Evolutionary conservation across 352 stramenopile species (phyloP).

Genomic region (Globisporangium paroecandrum): DNA sequence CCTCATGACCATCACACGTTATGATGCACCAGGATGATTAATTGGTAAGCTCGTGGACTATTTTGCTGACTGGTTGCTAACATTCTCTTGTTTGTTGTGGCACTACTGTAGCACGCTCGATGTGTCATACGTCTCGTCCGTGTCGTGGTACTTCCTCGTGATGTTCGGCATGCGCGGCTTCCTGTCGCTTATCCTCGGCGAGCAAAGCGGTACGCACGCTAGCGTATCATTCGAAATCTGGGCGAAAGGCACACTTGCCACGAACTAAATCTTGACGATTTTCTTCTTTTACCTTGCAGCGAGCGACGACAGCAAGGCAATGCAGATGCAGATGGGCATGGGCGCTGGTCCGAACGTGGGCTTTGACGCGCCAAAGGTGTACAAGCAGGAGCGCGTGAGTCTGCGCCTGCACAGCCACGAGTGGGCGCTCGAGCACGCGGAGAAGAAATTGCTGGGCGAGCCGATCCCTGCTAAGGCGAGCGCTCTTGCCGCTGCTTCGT

Average conservation of each 20-base stretch:
- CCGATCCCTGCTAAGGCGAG: constrained; percentile 46
- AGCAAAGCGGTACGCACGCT: constrained; percentile 63
- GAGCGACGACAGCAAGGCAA: constrained; percentile 86
- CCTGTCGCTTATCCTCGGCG: constrained; percentile 94
- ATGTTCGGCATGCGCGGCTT: constrained; percentile 98
- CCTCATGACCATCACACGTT: no score
- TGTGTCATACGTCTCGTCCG: constrained; percentile 96
- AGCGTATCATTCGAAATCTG: neutral
- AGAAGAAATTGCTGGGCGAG: constrained; percentile 83
- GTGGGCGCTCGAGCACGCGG: constrained; percentile 73
- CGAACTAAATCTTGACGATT: neutral
- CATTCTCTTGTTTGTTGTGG: neutral
- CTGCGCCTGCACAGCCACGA: constrained; percentile 80
- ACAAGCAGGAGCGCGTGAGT: constrained; percentile 87
- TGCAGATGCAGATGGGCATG: constrained; percentile 94
- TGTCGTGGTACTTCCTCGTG: constrained; percentile 99
- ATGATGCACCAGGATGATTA: no score
- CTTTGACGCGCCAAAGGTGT: constrained; percentile 89
- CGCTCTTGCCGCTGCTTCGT: constrained; percentile 3
- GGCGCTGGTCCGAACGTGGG: constrained; percentile 73
- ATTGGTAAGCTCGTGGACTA: neutral
- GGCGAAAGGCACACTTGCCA: neutral
- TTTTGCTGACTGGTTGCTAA: neutral
- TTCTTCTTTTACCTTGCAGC: constrained; percentile 23
- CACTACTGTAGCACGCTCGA: constrained; percentile 85